Evolutionary conservation across 179 eudicot species (phyloP).

Genomic region (Vitellaria paradoxa): DNA sequence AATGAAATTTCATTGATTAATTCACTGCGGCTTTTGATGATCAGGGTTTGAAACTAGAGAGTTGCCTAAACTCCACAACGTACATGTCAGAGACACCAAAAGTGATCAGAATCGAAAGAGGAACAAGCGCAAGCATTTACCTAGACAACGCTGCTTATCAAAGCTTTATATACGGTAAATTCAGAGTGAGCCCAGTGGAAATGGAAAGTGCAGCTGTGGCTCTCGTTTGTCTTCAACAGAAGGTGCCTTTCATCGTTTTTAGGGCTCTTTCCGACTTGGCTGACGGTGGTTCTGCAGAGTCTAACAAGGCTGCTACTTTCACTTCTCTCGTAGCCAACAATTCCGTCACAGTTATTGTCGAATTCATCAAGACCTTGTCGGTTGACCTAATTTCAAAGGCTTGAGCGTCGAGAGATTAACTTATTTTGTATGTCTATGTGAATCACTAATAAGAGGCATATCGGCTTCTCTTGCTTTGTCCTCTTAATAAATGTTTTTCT

Average conservation of each 20-base stretch:
- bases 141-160: constrained; percentile 60
- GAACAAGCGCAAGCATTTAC: constrained; percentile 44
- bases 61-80: constrained; percentile 44
- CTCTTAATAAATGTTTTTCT: too few species aligned
- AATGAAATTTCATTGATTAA: too few species aligned
- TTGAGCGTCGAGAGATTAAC: neutral
- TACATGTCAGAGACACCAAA: constrained; percentile 42
- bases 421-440: neutral
- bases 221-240: constrained; percentile 46
- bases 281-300: constrained; percentile 45
- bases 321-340: constrained; percentile 48
- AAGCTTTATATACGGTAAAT: constrained; percentile 27
- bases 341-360: constrained; percentile 31
- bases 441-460: neutral
- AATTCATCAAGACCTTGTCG: constrained; percentile 27
- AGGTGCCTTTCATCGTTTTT: constrained; percentile 38
- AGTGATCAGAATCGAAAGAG: constrained; percentile 34
- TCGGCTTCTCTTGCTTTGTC: neutral
- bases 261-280: constrained; percentile 66
- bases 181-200: constrained; percentile 37
- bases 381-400: neutral
- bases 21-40: neutral
- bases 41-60: constrained; percentile 34
- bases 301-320: constrained; percentile 48
- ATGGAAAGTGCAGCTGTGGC: constrained; percentile 68